Base-by-base conservation (phyloP, 2,329 filamentous ascomycete genomes). In the Cytospora piceae region DNA sequence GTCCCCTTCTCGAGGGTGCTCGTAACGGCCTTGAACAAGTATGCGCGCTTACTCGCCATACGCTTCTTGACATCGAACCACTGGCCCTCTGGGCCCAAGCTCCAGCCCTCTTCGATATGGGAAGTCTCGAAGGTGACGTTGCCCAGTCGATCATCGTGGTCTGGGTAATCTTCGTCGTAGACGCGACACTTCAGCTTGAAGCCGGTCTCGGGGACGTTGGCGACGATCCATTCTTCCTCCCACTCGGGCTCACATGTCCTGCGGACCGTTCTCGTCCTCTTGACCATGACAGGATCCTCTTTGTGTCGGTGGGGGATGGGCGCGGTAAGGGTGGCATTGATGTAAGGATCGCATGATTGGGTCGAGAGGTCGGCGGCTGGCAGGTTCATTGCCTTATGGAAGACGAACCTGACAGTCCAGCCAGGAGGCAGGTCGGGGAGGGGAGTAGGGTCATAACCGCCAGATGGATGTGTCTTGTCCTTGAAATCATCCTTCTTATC, bases 141-240 rank as follows among this genome's bases (percentile, higher is more conserved):
- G 14, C 94, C 94, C 24, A 98, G 83, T 31, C 92, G 85, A 77
- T 98, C 94, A 74, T 98, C 91, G 70, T 90, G 87, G 74, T 97
- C 92, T 1, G 89, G 87, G 39, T 89, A 87, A 77, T 98, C 94
- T 76, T 98, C 94, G 73, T 98, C 94, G 77, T 94, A 96, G 22
- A 98, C 78, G 61, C 92, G 86, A 68, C 92, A 93, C 75, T 97
- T 97, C 71, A 98, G 83, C 64, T 83, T 85, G 78, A 97, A 96
- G 4, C 94, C 94, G 0, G 85, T 87, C 0, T 88, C 81, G 0
- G 94, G 94, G 2, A 97, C 85, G 71, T 97, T 96, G 67, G 92
- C 92, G 29, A 98, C 90, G 27, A 93, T 83, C 94, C 94, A 98
- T 67, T 92, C 85, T 46, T 89, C 87, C 57, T 96, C 84, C 94